Evolutionary conservation across 345 rosid species (phyloP).

Genomic region (Boechera stricta): DNA sequence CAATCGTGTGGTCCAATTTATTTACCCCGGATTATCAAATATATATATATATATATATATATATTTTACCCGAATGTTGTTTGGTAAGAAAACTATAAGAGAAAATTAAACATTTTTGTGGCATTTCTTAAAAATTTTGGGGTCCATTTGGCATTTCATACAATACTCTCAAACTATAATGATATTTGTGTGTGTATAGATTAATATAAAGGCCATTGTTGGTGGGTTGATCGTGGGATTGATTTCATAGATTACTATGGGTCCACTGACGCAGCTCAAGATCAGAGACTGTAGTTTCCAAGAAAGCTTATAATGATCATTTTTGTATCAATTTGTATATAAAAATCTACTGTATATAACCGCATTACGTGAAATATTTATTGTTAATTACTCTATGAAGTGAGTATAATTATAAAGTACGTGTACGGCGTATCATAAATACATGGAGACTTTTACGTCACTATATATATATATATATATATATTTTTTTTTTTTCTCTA

Average conservation of each 20-base stretch:
- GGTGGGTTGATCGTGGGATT: slow-evolving; percentile 44
- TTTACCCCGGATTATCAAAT: too few relatives aligned
- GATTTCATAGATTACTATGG: slow-evolving; percentile 25
- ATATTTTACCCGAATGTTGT: slow-evolving; percentile 17
- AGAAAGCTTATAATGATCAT: slow-evolving; percentile 22
- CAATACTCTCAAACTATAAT: neutral
- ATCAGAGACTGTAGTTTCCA: slow-evolving; percentile 41
- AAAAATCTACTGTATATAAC: slow-evolving; percentile 5
- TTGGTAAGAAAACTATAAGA: slow-evolving; percentile 6
- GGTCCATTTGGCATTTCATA: too few relatives aligned
- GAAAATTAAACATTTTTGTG: too few relatives aligned
- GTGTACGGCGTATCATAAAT: neutral
- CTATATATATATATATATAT: neutral
- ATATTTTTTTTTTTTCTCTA: neutral
- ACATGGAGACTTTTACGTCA: slow-evolving; percentile 15
- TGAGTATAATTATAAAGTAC: neutral
- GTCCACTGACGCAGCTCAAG: slow-evolving; percentile 38
- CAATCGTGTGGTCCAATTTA: slow-evolving; percentile 1
- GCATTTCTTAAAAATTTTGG: too few relatives aligned
- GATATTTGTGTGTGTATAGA: slow-evolving; percentile 23
- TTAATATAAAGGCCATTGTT: slow-evolving; percentile 31
- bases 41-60: too few relatives aligned
- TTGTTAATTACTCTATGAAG: neutral
- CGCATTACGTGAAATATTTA: slow-evolving; percentile 17
- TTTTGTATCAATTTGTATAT: neutral